Percentiles rank a stretch among this genome's conserved stretches.
Conservation (phyloP, 352 stramenopile species). For the Globisporangium recalcitrans region DNA sequence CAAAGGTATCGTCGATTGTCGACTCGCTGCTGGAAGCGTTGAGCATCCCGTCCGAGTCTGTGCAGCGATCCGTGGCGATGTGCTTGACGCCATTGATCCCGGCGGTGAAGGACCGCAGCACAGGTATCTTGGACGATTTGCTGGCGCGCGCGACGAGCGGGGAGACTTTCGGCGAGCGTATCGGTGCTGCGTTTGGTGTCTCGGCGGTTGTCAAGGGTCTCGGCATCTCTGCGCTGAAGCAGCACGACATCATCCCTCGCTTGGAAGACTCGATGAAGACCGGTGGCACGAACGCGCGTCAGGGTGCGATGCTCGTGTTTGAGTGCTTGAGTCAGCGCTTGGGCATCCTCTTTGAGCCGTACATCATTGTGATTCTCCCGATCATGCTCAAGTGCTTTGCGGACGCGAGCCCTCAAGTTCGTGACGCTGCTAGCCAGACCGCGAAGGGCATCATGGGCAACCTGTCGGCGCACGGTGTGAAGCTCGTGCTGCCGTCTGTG, state of each 20-base stretch:
- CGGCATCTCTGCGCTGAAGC: constrained; percentile 97
- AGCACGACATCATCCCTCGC: constrained; percentile 95
- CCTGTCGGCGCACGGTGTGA: constrained; percentile 98
- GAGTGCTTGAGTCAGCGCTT: constrained; percentile 95
- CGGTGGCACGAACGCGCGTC: constrained; percentile 69
- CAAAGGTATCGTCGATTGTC: constrained; percentile 86
- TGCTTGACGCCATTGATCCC: constrained; percentile 89
- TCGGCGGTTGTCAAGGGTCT: constrained; percentile 98
- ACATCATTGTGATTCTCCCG: constrained; percentile 98
- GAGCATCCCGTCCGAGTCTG: constrained; percentile 89
- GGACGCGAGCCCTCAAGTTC: constrained; percentile 94
- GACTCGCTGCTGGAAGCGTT: constrained; percentile 85
- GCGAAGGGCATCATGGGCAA: constrained; percentile 98
- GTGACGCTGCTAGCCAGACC: constrained; percentile 92
- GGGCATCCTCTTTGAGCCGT: constrained; percentile 97
- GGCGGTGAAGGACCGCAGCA: constrained; percentile 70
- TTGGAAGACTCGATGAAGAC: constrained; percentile 82
- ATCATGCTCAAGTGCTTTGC: constrained; percentile 98
- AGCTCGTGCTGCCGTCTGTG: constrained; percentile 97
- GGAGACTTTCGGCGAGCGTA: constrained; percentile 85
- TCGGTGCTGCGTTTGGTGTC: constrained; percentile 96
- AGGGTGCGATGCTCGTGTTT: constrained; percentile 96
- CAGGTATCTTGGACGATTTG: constrained; percentile 68
- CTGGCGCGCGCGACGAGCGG: constrained; percentile 63
- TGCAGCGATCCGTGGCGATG: constrained; percentile 89